A percentile compares a stretch with the other conserved stretches of the same genome.
phyloP scores from a whole-genome alignment of 2,329 filamentous ascomycete species.

The Lachnellula suecica region DNA sequence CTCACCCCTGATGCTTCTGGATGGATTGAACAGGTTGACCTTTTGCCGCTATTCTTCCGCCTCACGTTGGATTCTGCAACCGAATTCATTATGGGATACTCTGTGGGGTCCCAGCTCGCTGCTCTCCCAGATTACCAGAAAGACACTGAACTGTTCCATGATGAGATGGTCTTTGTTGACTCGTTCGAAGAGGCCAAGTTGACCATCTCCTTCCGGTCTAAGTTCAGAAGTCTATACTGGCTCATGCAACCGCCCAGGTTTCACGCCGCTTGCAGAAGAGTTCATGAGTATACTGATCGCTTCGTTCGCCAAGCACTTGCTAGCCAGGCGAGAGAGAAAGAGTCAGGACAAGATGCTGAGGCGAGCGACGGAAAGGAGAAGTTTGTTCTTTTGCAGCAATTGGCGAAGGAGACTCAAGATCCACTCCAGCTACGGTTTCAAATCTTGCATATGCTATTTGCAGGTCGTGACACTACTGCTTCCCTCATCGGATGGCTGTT shows the following conservation, averaged over 20 bases:
- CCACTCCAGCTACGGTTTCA: slow-evolving; percentile 48
- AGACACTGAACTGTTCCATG: neutral
- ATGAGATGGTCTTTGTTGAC: neutral
- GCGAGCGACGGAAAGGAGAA: too few species aligned
- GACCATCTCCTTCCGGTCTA: too few species aligned
- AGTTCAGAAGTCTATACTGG: too few species aligned
- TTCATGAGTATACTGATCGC: slow-evolving; percentile 39
- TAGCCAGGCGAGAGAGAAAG: slow-evolving; percentile 24
- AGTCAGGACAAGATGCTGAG: slow-evolving; percentile 10
- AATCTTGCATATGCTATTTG: slow-evolving; percentile 53
- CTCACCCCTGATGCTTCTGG: too few species aligned
- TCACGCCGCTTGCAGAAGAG: too few species aligned
- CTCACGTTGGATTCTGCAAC: slow-evolving; percentile 53
- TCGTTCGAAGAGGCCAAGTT: neutral
- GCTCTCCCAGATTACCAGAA: slow-evolving; percentile 8
- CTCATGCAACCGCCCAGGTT: too few species aligned
- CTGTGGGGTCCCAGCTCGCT: slow-evolving; percentile 41
- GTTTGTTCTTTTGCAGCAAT: slow-evolving; percentile 54
- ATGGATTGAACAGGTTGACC: slow-evolving; percentile 50
- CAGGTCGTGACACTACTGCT: slow-evolving; percentile 59
- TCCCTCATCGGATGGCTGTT: slow-evolving; percentile 50
- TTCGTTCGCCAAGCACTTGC: slow-evolving; percentile 42
- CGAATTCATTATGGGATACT: slow-evolving; percentile 55
- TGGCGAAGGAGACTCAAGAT: slow-evolving; percentile 48
- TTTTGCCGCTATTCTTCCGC: slow-evolving; percentile 62